Evolutionary conservation across 2,329 filamentous ascomycete genomes (phyloP).

Genomic region (Xylogone sp.): DNA sequence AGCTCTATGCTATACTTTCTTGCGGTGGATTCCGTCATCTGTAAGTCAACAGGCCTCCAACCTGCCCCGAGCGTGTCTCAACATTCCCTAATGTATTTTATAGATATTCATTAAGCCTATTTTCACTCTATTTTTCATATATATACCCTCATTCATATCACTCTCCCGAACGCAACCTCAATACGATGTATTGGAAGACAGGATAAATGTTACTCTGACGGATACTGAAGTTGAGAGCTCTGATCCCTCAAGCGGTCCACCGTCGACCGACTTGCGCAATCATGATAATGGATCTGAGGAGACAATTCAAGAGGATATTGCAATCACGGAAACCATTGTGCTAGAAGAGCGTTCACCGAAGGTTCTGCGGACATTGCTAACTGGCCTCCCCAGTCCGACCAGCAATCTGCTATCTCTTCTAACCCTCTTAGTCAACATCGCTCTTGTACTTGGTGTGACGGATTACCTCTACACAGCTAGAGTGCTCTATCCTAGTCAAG

Average conservation of each 20-base stretch:
- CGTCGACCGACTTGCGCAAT: constrained; percentile 19
- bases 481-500: constrained; percentile 63
- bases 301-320: constrained; percentile 38
- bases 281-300: constrained; percentile 33
- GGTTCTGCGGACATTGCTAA: constrained; percentile 63
- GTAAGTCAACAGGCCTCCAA: constrained; percentile 21
- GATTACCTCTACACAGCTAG: constrained; percentile 77
- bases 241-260: constrained; percentile 19
- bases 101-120: constrained; percentile 39
- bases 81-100: constrained; percentile 2
- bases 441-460: constrained; percentile 63
- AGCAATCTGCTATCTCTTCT: constrained; percentile 61
- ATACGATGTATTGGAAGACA: constrained; percentile 53
- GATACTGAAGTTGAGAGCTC: constrained; percentile 37
- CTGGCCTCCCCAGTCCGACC: constrained; percentile 71
- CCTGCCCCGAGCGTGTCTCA: constrained; percentile 1
- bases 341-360: constrained; percentile 53
- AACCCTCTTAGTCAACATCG: constrained; percentile 69
- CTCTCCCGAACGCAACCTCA: constrained; percentile 54
- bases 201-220: constrained; percentile 52
- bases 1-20: constrained; percentile 50
- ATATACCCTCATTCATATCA: constrained; percentile 59
- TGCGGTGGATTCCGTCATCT: constrained; percentile 48
- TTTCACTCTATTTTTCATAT: constrained; percentile 62
- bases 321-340: constrained; percentile 59